phyloP scores from a whole-genome alignment of 2,329 filamentous ascomycete species.

The Botrytis aclada region DNA sequence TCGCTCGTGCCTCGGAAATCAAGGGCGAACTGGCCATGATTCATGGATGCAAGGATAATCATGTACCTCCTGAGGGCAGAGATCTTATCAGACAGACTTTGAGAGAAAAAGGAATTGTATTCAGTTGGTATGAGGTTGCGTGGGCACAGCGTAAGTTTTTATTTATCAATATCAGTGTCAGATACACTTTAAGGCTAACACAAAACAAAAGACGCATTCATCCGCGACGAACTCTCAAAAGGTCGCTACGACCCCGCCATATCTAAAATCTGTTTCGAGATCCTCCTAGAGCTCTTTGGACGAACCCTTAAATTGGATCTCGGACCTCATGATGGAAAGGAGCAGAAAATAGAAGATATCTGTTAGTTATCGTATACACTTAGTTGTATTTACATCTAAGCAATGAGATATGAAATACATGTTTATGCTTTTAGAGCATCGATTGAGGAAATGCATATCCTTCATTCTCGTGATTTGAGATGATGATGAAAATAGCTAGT shows the following conservation, averaged over 20 bases:
- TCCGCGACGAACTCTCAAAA: constrained; percentile 87
- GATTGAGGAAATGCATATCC: background rate
- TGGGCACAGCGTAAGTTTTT: constrained; percentile 74
- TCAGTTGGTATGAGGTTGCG: constrained; percentile 85
- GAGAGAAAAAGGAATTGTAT: constrained; percentile 69
- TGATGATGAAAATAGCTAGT: background rate
- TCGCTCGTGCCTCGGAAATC: constrained; percentile 62
- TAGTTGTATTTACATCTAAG: background rate
- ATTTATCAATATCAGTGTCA: background rate
- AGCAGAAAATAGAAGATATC: constrained; percentile 66
- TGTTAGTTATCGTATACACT: constrained; percentile 49
- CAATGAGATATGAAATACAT: background rate
- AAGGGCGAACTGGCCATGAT: constrained; percentile 82
- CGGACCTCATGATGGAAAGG: constrained; percentile 61
- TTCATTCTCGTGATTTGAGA: background rate
- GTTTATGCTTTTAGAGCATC: background rate
- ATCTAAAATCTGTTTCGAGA: constrained; percentile 84
- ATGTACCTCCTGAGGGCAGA: constrained; percentile 78
- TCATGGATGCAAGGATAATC: constrained; percentile 86
- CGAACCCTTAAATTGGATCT: constrained; percentile 75
- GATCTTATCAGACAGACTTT: constrained; percentile 81
- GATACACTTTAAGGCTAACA: background rate
- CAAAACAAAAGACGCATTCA: constrained; percentile 68
- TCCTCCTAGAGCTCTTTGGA: constrained; percentile 81
- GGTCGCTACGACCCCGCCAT: constrained; percentile 90